These are phyloP conservation scores for Chalciporus piperatus DNA, from an alignment of 768 basidiomycete species.

Conservation along the genomic window DNA sequence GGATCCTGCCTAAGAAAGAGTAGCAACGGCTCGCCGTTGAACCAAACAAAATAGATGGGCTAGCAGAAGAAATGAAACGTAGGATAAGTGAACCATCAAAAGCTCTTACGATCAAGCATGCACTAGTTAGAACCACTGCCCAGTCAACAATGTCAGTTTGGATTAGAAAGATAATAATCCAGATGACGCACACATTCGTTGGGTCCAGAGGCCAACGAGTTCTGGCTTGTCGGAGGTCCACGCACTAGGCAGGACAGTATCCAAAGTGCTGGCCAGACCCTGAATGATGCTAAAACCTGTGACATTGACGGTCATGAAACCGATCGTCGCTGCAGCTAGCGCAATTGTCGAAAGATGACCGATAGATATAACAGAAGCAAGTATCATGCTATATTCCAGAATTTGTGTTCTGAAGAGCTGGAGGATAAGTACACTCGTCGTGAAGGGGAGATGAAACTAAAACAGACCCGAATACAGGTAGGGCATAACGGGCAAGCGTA, in stretches of 20 bases:
- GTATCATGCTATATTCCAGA: constrained; percentile 82
- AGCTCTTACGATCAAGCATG: not conserved
- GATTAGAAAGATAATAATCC: not conserved
- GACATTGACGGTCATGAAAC: constrained; percentile 72
- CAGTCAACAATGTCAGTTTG: constrained; percentile 14
- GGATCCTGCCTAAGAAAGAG: constrained; percentile 73
- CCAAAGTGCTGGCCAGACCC: constrained; percentile 81
- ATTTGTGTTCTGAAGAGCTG: constrained; percentile 48
- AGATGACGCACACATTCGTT: constrained; percentile 65
- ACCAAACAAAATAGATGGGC: constrained; percentile 71
- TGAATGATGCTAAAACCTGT: constrained; percentile 63
- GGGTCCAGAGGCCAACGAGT: constrained; percentile 87
- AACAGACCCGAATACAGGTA: not conserved
- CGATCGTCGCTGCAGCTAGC: constrained; percentile 80
- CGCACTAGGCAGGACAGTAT: constrained; percentile 90
- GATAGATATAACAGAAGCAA: constrained; percentile 82
- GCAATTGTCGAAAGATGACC: constrained; percentile 90
- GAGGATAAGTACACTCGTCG: not conserved
- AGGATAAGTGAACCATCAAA: not conserved
- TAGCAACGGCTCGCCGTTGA: constrained; percentile 76
- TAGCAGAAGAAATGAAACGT: constrained; percentile 7
- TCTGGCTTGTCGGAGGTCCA: constrained; percentile 88
- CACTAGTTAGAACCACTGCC: constrained; percentile 52
- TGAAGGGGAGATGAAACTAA: not conserved
- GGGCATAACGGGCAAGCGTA: not conserved